Conservation (phyloP, 2,329 filamentous ascomycete genomes). For the Talaromyces atroroseus region DNA sequence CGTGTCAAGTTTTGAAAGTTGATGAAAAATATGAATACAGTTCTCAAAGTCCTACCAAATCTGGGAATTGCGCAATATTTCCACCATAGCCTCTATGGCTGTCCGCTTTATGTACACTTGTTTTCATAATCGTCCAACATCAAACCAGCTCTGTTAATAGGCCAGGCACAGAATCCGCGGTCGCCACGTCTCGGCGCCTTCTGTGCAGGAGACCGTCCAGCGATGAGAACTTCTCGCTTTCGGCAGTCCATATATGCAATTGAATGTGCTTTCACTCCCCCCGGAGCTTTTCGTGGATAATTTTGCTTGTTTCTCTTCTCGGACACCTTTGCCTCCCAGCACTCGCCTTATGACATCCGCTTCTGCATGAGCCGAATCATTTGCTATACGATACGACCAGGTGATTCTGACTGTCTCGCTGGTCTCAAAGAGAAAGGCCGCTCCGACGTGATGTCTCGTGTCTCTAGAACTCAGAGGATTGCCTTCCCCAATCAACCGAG, state of each 20-base stretch:
- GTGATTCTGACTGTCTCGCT: conserved; percentile 57
- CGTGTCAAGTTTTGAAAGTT: too few relatives aligned
- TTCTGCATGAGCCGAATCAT: conserved; percentile 71
- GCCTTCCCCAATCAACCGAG: conserved; percentile 54
- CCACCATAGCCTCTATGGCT: not conserved
- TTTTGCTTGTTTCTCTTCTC: not conserved
- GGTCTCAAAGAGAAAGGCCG: conserved; percentile 69
- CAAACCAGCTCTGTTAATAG: not conserved
- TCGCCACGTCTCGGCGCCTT: not conserved
- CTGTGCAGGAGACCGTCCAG: conserved; percentile 6
- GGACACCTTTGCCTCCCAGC: not conserved
- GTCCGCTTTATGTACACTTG: not conserved
- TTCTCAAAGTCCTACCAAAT: too few relatives aligned
- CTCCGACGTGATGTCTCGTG: conserved; percentile 60
- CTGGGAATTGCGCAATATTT: too few relatives aligned
- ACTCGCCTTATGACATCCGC: conserved; percentile 32
- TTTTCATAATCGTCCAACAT: not conserved
- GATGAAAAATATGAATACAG: too few relatives aligned
- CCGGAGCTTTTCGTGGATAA: not conserved
- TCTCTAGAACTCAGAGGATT: conserved; percentile 61
- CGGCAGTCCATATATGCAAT: not conserved
- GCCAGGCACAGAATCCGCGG: conserved; percentile 1
- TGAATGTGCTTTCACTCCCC: not conserved
- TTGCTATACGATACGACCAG: conserved; percentile 80
- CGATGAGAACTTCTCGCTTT: conserved; percentile 2